Percentiles rank a stretch among this genome's conserved stretches.
Conservation (phyloP, 2,329 filamentous ascomycete species). For the Ceratocystis diversiconidia region DNA sequence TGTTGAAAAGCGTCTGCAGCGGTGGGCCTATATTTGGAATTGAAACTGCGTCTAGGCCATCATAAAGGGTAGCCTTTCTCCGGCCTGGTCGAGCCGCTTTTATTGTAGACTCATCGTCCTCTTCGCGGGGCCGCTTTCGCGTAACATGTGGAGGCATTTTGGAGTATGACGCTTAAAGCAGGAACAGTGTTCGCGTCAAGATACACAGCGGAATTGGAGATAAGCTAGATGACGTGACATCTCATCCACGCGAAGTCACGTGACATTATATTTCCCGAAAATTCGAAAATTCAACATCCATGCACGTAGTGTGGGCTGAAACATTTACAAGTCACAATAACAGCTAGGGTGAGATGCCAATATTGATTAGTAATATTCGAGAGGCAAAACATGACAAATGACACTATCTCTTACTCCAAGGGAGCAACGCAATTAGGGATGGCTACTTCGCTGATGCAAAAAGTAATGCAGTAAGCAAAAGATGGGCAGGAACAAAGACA, state of each 20-base stretch:
- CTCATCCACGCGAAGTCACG: constrained; percentile 14
- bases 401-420: not conserved
- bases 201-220: not conserved
- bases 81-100: constrained; percentile 21
- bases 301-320: not conserved
- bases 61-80: constrained; percentile 45
- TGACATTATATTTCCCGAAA: not conserved
- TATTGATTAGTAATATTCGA: not conserved
- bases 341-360: too few species aligned
- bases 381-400: not conserved
- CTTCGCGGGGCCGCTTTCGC: constrained; percentile 46
- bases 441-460: not conserved
- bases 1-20: constrained; percentile 28
- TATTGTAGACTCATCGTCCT: constrained; percentile 16
- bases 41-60: constrained; percentile 40
- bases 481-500: not conserved
- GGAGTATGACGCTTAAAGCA: not conserved
- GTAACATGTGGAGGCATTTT: constrained; percentile 55
- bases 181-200: not conserved
- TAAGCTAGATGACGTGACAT: not conserved
- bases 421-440: not conserved
- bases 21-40: constrained; percentile 28
- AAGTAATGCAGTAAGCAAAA: not conserved
- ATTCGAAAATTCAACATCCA: not conserved
- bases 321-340: not conserved